phyloP scores from a whole-genome alignment of 2,329 filamentous ascomycete species.

The Colletotrichum sp. region DNA sequence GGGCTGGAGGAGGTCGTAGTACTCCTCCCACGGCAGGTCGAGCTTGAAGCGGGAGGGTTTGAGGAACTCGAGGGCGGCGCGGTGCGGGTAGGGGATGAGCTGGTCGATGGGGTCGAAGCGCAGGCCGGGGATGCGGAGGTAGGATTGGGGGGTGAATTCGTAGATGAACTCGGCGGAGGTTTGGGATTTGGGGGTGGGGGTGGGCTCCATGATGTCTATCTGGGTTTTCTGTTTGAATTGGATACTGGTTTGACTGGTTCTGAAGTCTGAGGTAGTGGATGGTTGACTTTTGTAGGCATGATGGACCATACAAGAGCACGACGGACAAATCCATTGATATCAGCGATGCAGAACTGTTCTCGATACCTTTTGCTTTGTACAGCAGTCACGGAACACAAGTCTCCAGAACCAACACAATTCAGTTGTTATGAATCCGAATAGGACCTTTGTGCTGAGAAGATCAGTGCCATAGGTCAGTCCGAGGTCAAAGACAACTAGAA shows the following conservation, averaged over 20 bases:
- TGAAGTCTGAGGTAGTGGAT: neutral
- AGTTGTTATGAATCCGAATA: accelerated
- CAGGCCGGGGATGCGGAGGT: constrained; percentile 15
- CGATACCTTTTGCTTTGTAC: neutral
- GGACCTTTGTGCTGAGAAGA: neutral
- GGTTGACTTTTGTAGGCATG: neutral
- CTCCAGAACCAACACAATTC: accelerated
- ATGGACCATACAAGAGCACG: accelerated
- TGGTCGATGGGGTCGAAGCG: neutral
- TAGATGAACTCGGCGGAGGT: neutral
- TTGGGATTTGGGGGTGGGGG: neutral
- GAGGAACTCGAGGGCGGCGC: neutral
- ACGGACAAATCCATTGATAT: neutral
- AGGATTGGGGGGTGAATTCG: neutral
- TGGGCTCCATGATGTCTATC: neutral
- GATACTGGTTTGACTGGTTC: accelerated
- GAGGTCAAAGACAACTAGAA: neutral
- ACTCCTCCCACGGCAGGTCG: neutral
- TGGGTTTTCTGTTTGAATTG: neutral
- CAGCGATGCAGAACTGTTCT: accelerated
- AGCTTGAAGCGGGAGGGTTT: neutral
- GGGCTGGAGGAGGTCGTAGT: constrained; percentile 1
- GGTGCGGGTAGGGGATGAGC: neutral
- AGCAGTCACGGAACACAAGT: neutral
- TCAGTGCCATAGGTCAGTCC: neutral